Evolutionary conservation across 2,329 filamentous ascomycete species (phyloP), one percentile per base, ranked within the genome.

Genomic region (Rhinocladiella mackenziei): DNA sequence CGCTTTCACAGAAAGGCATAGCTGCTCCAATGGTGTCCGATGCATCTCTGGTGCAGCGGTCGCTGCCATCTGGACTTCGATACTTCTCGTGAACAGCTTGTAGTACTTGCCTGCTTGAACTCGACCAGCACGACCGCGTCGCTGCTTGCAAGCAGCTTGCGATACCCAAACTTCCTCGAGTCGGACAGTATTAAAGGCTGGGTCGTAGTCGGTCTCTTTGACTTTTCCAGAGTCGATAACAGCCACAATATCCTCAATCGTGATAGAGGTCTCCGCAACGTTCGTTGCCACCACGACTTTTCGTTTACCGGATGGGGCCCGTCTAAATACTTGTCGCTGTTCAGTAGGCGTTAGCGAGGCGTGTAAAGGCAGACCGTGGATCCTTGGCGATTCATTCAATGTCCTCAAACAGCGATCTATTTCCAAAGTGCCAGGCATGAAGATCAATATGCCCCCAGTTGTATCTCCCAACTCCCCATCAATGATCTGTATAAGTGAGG

Each of bases 221-320:
- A 98, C 92, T 40, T 88, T 83, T 19, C 92, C 92, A 8, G 85
- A 92, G 63, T 98, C 92, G 52, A 98, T 91, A 33, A 98, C 92
- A 2, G 87, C 91, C 2, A 97, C 86, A 40, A 98, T 86, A 61
- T 98, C 92, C 61, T 96, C 89, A 48, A 98, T 98, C 0, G 92
- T 98, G 62, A 98, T 97, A 2, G 92, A 97, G 0, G 92, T 98
- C 64, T 98, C 92, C 2, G 92, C 92, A 2, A 98, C 91, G 59
- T 98, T 98, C 32, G 92, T 98, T 1, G 92, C 87, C 5, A 91
- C 86, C 23, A 98, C 86, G 9, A 98, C 80, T 66, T 98, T 98
- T 25, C 92, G 78, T 66, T 87, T 89, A 0, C 89, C 89, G 2
- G 70, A 64, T 0, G 91, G 89, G 3, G 92, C 70, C 10, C 75